Conservation (phyloP, 345 rosid genomes). For the Salix suchowensis region DNA sequence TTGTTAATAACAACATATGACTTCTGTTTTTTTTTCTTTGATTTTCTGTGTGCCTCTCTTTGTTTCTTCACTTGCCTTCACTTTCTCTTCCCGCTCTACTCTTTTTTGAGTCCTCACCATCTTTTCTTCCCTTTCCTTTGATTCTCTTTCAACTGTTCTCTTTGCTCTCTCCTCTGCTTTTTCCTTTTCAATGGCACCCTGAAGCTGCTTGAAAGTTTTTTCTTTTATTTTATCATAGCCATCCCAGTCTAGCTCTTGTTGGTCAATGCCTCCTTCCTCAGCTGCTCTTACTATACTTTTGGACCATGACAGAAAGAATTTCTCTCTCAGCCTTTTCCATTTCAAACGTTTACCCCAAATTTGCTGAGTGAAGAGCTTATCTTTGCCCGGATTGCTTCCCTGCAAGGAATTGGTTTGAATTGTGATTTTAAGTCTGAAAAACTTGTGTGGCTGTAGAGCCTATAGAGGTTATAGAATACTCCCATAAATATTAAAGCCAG, state of each 20-base stretch:
- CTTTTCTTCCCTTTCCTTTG: conserved; percentile 48
- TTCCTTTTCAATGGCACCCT: conserved; percentile 39
- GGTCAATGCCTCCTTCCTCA: conserved; percentile 56
- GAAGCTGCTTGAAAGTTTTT: conserved; percentile 41
- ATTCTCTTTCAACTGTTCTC: conserved; percentile 42
- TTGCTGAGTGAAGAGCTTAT: conserved; percentile 50
- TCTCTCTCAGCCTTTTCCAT: conserved; percentile 41
- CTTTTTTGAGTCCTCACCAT: conserved; percentile 45
- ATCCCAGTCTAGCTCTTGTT: conserved; percentile 63
- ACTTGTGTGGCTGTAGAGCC: background rate
- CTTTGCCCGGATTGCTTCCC: conserved; percentile 64
- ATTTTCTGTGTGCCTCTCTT: conserved; percentile 28
- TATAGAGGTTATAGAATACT: background rate
- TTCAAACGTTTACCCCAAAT: conserved; percentile 62
- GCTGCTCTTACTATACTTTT: conserved; percentile 61
- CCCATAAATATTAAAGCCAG: background rate
- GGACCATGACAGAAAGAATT: conserved; percentile 46
- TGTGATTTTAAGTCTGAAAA: conserved; percentile 9
- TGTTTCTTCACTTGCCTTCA: conserved; percentile 30
- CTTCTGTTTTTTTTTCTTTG: conserved; percentile 17
- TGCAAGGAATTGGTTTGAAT: conserved; percentile 31
- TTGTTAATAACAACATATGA: conserved; percentile 35
- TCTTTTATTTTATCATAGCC: conserved; percentile 53
- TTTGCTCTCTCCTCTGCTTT: conserved; percentile 42
- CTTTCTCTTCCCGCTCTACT: conserved; percentile 45